Evolutionary conservation across 2,329 filamentous ascomycete species (phyloP).

Genomic region (Aspergillus pseudonomiae): DNA sequence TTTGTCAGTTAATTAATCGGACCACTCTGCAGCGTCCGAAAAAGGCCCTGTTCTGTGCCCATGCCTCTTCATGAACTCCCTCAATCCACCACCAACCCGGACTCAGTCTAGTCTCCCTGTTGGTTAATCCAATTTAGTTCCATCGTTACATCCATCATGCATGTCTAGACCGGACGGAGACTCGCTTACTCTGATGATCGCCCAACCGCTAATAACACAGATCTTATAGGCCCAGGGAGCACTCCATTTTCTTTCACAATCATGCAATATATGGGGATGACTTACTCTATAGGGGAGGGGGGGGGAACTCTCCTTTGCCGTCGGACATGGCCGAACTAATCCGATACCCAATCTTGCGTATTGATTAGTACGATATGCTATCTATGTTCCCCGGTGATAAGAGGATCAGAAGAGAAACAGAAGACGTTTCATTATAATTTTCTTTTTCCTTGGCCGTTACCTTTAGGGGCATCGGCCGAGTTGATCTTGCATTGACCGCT

Average conservation of each 20-base stretch:
- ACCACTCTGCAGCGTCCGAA: not conserved
- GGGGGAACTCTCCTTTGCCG: not conserved
- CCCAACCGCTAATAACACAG: not conserved
- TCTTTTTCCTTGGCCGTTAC: not conserved
- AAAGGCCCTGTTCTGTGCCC: not conserved
- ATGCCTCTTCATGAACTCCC: not conserved
- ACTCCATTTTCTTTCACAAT: not conserved
- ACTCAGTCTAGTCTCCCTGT: not conserved
- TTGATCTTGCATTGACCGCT: not conserved
- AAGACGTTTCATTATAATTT: not conserved
- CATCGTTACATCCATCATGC: not conserved
- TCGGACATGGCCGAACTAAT: not conserved
- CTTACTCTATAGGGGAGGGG: not conserved
- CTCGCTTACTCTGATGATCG: not conserved
- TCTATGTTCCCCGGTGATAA: not conserved
- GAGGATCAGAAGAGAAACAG: not conserved
- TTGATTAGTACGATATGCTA: not conserved
- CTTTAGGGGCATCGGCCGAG: not conserved
- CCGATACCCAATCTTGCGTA: not conserved
- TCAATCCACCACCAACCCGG: not conserved
- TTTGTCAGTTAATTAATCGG: not conserved
- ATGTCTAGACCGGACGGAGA: not conserved
- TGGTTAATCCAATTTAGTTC: not conserved
- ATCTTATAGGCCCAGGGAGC: not conserved
- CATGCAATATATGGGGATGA: not conserved